These are phyloP conservation scores for Glycyrrhiza uralensis DNA, from an alignment of 306 rosid species.

Conservation along the genomic window DNA sequence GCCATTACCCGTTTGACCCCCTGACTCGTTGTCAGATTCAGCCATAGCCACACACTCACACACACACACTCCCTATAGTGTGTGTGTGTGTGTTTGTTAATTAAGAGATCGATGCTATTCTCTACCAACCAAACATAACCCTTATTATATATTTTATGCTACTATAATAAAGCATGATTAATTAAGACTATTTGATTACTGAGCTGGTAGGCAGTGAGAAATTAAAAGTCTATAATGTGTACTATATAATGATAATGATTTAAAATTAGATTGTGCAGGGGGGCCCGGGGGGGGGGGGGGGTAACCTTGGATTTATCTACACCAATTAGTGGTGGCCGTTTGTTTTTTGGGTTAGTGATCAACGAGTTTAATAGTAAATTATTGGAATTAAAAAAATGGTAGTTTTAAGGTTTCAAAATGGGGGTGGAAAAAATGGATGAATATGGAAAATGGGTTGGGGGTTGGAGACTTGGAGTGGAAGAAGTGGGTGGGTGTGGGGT, in stretches of 20 bases:
- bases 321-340: background rate
- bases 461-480: slow-evolving; percentile 22
- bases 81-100: too few relatives aligned
- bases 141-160: background rate
- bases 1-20: slow-evolving; percentile 29
- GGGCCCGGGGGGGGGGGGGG: too few relatives aligned
- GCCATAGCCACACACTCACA: slow-evolving; percentile 43
- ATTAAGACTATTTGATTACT: background rate
- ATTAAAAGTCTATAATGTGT: background rate
- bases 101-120: background rate
- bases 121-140: background rate
- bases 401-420: background rate
- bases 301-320: background rate
- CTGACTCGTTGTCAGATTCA: slow-evolving; percentile 60
- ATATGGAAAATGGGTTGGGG: background rate
- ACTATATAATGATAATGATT: slow-evolving; percentile 17
- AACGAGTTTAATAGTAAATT: background rate
- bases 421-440: background rate
- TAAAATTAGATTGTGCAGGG: background rate
- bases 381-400: background rate
- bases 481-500: slow-evolving; percentile 17
- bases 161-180: background rate
- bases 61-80: too few relatives aligned
- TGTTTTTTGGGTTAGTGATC: background rate
- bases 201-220: background rate